These are phyloP conservation scores for Pugionium dolabratum DNA, from an alignment of 345 rosid species.

Conservation along the genomic window DNA sequence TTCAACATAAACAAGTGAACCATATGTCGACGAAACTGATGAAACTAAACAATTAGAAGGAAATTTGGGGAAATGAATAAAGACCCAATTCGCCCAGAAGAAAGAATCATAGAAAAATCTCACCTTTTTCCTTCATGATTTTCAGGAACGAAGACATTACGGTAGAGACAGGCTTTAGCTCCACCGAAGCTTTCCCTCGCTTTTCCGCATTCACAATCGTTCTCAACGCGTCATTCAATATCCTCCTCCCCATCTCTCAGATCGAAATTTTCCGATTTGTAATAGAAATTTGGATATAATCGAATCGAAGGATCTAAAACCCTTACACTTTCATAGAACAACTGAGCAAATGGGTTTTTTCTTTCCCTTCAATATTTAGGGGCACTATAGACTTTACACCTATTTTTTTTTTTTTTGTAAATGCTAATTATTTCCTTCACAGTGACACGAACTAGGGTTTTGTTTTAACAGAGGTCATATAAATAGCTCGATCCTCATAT, in stretches of 20 bases:
- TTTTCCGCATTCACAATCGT: slow-evolving; percentile 85
- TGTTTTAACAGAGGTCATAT: slow-evolving; percentile 15
- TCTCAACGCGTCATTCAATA: slow-evolving; percentile 84
- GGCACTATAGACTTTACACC: neutral
- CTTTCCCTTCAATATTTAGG: neutral
- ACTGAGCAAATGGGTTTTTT: slow-evolving; percentile 1
- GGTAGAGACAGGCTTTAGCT: slow-evolving; percentile 75
- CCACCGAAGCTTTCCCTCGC: slow-evolving; percentile 75
- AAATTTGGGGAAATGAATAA: neutral
- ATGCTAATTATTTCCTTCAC: neutral
- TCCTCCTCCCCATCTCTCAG: slow-evolving; percentile 80
- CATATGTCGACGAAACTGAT: neutral
- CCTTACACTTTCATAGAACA: neutral
- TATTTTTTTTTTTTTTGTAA: too few relatives aligned
- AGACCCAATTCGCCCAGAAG: neutral
- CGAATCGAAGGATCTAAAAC: slow-evolving; percentile 24
- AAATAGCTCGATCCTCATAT: slow-evolving; percentile 28
- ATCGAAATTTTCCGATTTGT: neutral
- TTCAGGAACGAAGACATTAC: slow-evolving; percentile 85
- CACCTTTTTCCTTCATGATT: slow-evolving; percentile 87
- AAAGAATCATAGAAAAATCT: slow-evolving; percentile 13
- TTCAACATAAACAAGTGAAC: neutral
- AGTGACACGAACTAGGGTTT: slow-evolving; percentile 28
- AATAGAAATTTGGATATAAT: neutral
- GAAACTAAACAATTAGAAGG: slow-evolving; percentile 8